Conservation (phyloP, 2,329 filamentous ascomycete genomes). For the Amesomyces nigricolor region DNA sequence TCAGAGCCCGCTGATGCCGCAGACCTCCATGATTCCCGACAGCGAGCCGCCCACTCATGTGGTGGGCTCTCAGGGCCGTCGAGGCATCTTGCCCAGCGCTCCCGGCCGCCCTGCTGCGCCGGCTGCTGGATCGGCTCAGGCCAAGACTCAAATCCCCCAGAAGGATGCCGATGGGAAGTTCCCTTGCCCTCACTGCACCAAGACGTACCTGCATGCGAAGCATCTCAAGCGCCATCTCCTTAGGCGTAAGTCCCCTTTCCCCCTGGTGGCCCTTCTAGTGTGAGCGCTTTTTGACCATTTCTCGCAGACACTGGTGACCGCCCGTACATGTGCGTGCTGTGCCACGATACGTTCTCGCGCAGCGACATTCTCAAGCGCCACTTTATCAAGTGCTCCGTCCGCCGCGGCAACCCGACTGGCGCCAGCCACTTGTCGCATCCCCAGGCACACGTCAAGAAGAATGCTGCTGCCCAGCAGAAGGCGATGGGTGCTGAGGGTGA, state of each 20-base stretch:
- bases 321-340: constrained; percentile 96
- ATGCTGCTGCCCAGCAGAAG: constrained; percentile 53
- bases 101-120: constrained; percentile 78
- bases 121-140: constrained; percentile 58
- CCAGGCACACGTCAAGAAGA: constrained; percentile 81
- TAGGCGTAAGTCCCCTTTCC: constrained; percentile 66
- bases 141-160: constrained; percentile 79
- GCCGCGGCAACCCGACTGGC: constrained; percentile 90
- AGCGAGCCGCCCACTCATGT: constrained; percentile 76
- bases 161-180: constrained; percentile 98
- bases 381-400: constrained; percentile 97
- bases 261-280: background rate
- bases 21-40: constrained; percentile 50
- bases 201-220: constrained; percentile 96
- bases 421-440: constrained; percentile 92
- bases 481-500: constrained; percentile 47
- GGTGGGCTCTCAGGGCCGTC: constrained; percentile 86
- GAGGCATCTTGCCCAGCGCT: constrained; percentile 86
- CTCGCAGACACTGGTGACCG: constrained; percentile 85
- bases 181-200: constrained; percentile 95
- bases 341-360: constrained; percentile 94
- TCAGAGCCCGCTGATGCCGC: constrained; percentile 51
- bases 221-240: constrained; percentile 94
- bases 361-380: constrained; percentile 98
- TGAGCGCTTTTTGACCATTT: constrained; percentile 20